A percentile compares a stretch with the other conserved stretches of the same genome.
These are phyloP conservation scores for Talaromyces sp. DNA, from an alignment of 2,329 filamentous ascomycete genomes.

Conservation along the genomic window DNA sequence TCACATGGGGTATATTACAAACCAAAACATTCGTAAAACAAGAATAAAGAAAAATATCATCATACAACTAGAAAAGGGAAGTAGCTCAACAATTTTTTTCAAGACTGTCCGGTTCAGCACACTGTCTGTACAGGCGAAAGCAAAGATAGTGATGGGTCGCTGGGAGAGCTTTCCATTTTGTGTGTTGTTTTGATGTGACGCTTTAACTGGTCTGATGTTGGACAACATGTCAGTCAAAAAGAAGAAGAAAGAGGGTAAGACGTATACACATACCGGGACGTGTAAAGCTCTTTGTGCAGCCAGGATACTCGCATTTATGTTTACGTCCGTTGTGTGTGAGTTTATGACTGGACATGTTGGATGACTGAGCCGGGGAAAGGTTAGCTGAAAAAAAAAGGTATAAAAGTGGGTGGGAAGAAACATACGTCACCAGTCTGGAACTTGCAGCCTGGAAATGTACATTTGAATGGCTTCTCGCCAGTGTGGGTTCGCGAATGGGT, in stretches of 20 bases:
- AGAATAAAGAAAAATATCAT: background rate
- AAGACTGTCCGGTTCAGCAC: background rate
- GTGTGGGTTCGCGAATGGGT: constrained; percentile 39
- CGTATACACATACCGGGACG: constrained; percentile 32
- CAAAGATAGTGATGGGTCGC: background rate
- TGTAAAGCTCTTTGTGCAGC: constrained; percentile 40
- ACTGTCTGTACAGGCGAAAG: background rate
- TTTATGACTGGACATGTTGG: constrained; percentile 42
- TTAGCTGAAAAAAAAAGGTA: background rate
- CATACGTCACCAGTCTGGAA: constrained; percentile 41
- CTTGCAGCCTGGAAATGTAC: constrained; percentile 36
- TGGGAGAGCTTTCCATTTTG: constrained; percentile 5
- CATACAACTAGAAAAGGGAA: background rate
- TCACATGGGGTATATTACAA: background rate
- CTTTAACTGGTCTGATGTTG: constrained; percentile 11
- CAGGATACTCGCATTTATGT: constrained; percentile 35
- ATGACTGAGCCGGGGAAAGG: constrained; percentile 25
- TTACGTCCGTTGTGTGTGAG: constrained; percentile 38
- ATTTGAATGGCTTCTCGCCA: constrained; percentile 40
- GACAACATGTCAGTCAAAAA: background rate
- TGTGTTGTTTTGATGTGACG: constrained; percentile 14
- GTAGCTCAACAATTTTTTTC: background rate
- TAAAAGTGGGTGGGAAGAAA: background rate
- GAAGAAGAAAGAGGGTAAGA: background rate
- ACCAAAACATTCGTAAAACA: background rate